Evolutionary conservation across 2,329 filamentous ascomycete species (phyloP).

Genomic region (Domatiomyces globalis): DNA sequence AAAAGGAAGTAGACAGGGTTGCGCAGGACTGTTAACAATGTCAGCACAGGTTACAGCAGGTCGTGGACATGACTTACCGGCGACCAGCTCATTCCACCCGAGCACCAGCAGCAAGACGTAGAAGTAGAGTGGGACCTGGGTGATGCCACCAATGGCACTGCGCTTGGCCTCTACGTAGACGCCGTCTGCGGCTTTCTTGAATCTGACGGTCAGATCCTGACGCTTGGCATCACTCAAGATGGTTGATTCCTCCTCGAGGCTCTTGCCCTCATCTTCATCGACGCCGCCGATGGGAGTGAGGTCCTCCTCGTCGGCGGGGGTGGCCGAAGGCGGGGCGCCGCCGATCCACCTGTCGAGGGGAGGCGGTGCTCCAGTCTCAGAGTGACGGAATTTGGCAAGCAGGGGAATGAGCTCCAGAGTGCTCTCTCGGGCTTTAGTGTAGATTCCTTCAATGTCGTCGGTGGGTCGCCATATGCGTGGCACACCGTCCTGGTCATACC

Average conservation of each 20-base stretch:
- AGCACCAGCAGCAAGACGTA: slow-evolving; percentile 77
- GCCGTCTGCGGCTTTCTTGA: slow-evolving; percentile 96
- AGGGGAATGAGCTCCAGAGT: slow-evolving; percentile 84
- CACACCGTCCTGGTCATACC: slow-evolving; percentile 88
- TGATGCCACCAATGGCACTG: slow-evolving; percentile 86
- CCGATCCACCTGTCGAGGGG: slow-evolving; percentile 79
- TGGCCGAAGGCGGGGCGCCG: slow-evolving; percentile 56
- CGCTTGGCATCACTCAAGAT: slow-evolving; percentile 81
- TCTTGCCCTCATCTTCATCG: slow-evolving; percentile 89
- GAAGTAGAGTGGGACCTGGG: slow-evolving; percentile 88
- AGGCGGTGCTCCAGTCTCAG: slow-evolving; percentile 55
- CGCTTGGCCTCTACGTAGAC: slow-evolving; percentile 97
- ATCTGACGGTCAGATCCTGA: slow-evolving; percentile 80
- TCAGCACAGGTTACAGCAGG: slow-evolving; percentile 4
- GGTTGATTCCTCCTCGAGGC: slow-evolving; percentile 88
- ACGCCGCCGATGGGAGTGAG: slow-evolving; percentile 78
- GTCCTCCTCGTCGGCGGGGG: slow-evolving; percentile 79
- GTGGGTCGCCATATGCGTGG: slow-evolving; percentile 92
- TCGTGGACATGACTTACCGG: slow-evolving; percentile 47
- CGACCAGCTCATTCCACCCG: slow-evolving; percentile 97
- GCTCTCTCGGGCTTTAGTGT: slow-evolving; percentile 81
- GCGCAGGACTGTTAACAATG: slow-evolving; percentile 54
- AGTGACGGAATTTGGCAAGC: slow-evolving; percentile 67
- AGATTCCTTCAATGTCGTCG: slow-evolving; percentile 92
- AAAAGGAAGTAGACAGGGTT: slow-evolving; percentile 90